Conservation (phyloP, 1,284 basidiomycete genomes). For the Puccinia novopanici region DNA sequence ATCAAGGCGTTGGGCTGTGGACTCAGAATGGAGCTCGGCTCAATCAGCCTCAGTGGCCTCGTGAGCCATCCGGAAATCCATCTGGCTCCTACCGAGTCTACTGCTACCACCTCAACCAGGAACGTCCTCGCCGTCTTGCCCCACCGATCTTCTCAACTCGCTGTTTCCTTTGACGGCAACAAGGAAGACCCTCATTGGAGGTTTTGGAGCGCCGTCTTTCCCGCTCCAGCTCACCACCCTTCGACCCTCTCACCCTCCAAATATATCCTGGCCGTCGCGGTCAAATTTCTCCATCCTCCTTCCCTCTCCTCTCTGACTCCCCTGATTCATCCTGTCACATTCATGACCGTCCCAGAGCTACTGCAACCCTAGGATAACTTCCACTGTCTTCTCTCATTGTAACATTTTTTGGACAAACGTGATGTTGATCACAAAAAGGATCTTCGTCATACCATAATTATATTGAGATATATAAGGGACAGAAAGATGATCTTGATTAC, state of each 20-base stretch:
- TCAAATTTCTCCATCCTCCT: constrained; percentile 15
- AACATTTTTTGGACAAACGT: too few relatives aligned
- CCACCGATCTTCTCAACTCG: constrained; percentile 21
- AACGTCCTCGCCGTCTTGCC: not conserved
- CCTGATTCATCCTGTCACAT: not conserved
- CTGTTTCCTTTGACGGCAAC: not conserved
- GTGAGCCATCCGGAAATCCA: constrained; percentile 18
- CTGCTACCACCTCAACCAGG: not conserved
- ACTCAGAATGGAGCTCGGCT: constrained; percentile 16
- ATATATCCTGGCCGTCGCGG: constrained; percentile 19
- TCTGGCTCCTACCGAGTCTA: not conserved
- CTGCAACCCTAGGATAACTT: not conserved
- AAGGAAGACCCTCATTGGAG: constrained; percentile 15
- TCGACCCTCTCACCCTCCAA: not conserved
- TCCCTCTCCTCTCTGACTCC: not conserved
- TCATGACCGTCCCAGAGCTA: constrained; percentile 22
- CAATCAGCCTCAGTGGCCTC: constrained; percentile 27
- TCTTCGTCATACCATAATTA: too few relatives aligned
- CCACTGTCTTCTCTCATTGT: not conserved
- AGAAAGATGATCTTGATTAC: not conserved
- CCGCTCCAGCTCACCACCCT: not conserved
- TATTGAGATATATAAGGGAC: too few relatives aligned
- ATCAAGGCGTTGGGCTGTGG: constrained; percentile 45
- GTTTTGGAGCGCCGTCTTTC: constrained; percentile 12
- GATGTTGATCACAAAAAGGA: too few relatives aligned